A percentile compares a stretch with the other conserved stretches of the same genome.
phyloP scores from a whole-genome alignment of 139 green algal species.

The Mychonastes homosphaera region DNA sequence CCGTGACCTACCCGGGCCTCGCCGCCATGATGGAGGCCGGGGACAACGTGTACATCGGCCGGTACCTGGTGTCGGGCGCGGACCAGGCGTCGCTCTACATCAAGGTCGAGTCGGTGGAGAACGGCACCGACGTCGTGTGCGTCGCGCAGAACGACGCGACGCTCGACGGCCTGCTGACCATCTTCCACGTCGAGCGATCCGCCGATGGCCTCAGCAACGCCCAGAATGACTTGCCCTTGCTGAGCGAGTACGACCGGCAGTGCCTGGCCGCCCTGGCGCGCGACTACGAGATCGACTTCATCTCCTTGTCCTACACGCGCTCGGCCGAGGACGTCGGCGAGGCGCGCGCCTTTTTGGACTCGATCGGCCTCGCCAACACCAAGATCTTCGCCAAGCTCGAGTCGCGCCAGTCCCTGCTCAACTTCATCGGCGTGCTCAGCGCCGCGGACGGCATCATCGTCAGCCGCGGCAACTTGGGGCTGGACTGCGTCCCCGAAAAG shows the following conservation, averaged over 20 bases:
- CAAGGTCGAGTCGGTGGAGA: conserved; percentile 48
- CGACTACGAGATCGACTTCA: conserved; percentile 78
- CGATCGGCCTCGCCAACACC: conserved; percentile 44
- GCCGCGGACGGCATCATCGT: conserved; percentile 79
- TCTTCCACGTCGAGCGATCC: conserved; percentile 81
- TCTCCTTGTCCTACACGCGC: conserved; percentile 65
- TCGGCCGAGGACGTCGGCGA: conserved; percentile 57
- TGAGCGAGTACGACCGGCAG: conserved; percentile 64
- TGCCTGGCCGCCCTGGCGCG: conserved; percentile 29
- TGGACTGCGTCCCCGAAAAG: conserved; percentile 81
- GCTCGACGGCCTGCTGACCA: conserved; percentile 79
- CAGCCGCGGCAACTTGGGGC: conserved; percentile 73
- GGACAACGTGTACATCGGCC: conserved; percentile 77
- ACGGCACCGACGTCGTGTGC: conserved; percentile 58
- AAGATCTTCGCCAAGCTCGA: conserved; percentile 83
- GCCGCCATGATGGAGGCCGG: conserved; percentile 48
- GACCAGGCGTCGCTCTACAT: conserved; percentile 73
- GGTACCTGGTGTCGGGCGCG: conserved; percentile 82
- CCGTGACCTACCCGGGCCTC: conserved; percentile 73
- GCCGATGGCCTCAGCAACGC: conserved; percentile 49
- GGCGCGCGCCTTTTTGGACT: conserved; percentile 59
- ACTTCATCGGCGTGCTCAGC: conserved; percentile 62
- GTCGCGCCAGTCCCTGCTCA: conserved; percentile 45
- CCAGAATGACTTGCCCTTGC: conserved; percentile 74
- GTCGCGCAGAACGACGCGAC: conserved; percentile 52